Evolutionary conservation across 139 green algal genomes (phyloP), one percentile per base, ranked within the genome.

Genomic region (Chlorella vulgaris): DNA sequence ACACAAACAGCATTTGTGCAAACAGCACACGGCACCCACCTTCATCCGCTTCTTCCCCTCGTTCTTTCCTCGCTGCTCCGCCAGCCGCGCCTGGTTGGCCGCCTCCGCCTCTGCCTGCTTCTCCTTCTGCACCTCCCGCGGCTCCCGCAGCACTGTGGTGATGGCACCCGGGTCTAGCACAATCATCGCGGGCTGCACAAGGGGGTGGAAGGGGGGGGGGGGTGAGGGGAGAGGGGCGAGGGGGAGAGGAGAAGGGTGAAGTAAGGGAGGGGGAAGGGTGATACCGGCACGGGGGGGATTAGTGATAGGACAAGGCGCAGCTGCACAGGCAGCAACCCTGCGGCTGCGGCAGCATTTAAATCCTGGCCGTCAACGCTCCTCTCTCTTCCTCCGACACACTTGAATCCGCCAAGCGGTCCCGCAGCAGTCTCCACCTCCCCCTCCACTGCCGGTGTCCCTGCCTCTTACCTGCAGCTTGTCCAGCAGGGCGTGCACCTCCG

Each of bases 401-500:
- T 24, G 13, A 15, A 24, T 55, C 47, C 47, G 47, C 47, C 47
- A 10, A 55, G 47, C 13, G 13, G 10, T 55, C 47, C n/a, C n/a
- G n/a, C 62, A 69, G 15, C n/a, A 19, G 26, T n/a, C 21, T 19
- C 15, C 21, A n/a, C 13, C 18, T 75, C 24, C 26, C 26, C 69
- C 47, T n/a, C 18, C 42, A 15, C 43, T 31, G 43, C 24, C 42
- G 1, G 40, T 4, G 39, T 29, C 29, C 13, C 40, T 19, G 43
- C 24, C 7, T 43, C 69, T 50, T 33, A 79, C 73, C 84, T 96
- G 94, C 84, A 99, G 89, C 91, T 99, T 99, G 88, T 99, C 97
- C 78, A 99, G 87, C 86, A 99, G 91, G 78, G 88, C 63, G 40
- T 88, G 85, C 40, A 99, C 94, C 88, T 99, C 97, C 42, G 86